Evolutionary conservation across 225 moss, liverwort and hornwort genomes (phyloP).

Genomic region (Physcomitrellopsis africana): DNA sequence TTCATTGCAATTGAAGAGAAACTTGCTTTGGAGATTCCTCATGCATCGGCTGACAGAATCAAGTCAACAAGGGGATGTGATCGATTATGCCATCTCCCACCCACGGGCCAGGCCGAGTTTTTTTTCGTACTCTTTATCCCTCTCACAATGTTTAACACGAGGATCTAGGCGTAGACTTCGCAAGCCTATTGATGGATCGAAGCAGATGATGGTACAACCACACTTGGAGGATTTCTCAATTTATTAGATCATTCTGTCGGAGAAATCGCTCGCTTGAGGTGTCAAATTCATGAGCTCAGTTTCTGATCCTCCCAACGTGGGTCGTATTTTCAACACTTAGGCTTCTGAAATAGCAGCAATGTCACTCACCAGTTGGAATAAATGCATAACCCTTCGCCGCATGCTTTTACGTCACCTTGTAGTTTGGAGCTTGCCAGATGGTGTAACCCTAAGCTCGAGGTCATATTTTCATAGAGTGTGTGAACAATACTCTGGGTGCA

Average conservation of each 20-base stretch:
- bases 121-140: neutral
- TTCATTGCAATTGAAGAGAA: too few relatives aligned
- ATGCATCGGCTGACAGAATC: too few relatives aligned
- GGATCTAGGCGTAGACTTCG: neutral
- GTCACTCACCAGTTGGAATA: slow-evolving; percentile 23
- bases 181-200: slow-evolving; percentile 9
- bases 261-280: slow-evolving; percentile 5
- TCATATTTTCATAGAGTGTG: too few relatives aligned
- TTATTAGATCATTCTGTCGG: slow-evolving; percentile 20
- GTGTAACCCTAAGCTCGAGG: slow-evolving; percentile 14
- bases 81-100: too few relatives aligned
- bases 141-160: slow-evolving; percentile 4
- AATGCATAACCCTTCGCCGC: slow-evolving; percentile 21
- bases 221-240: slow-evolving; percentile 5
- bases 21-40: too few relatives aligned
- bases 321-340: slow-evolving; percentile 7
- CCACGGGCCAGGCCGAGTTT: too few relatives aligned
- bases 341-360: neutral
- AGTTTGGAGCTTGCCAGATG: slow-evolving; percentile 3
- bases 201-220: slow-evolving; percentile 18
- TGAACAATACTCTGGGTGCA: neutral
- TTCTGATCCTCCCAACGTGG: neutral
- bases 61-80: too few relatives aligned
- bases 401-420: neutral
- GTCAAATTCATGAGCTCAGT: slow-evolving; percentile 23